Evolutionary conservation across 176 grass and related monocot species (phyloP).

Genomic region (Juncus inflexus): DNA sequence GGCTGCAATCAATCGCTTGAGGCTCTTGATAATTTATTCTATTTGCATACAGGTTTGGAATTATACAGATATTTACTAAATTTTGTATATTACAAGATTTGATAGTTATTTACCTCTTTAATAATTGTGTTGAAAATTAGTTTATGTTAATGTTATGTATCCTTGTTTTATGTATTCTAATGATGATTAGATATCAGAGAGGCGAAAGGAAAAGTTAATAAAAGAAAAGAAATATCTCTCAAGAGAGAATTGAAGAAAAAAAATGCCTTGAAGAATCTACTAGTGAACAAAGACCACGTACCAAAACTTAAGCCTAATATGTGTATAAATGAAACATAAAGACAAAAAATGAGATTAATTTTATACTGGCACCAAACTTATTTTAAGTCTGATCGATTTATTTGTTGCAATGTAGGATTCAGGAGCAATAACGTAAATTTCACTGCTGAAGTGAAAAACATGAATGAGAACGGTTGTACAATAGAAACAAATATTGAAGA

Average conservation of each 20-base stretch:
- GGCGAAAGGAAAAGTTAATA: background rate
- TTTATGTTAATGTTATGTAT: background rate
- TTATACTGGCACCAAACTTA: background rate
- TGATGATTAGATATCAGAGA: too few species aligned
- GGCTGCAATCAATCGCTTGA: conserved; percentile 38
- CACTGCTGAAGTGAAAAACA: too few species aligned
- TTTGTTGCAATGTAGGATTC: too few species aligned
- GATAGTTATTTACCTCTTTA: background rate
- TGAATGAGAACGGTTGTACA: too few species aligned
- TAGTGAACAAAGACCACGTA: background rate
- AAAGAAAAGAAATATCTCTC: conserved; percentile 20
- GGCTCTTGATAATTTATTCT: conserved; percentile 38
- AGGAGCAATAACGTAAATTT: too few species aligned
- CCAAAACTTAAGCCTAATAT: background rate
- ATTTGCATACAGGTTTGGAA: conserved; percentile 34
- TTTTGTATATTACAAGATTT: background rate
- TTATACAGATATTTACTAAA: background rate
- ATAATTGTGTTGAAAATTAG: background rate
- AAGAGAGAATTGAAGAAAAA: conserved; percentile 30
- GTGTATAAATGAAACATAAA: background rate
- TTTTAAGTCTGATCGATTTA: background rate
- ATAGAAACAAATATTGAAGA: too few species aligned
- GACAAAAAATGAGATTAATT: background rate
- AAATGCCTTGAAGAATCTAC: conserved; percentile 6
- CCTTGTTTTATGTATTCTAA: too few species aligned